Evolutionary conservation across 352 stramenopile genomes (phyloP).

Genomic region (Peronospora belbahrii): DNA sequence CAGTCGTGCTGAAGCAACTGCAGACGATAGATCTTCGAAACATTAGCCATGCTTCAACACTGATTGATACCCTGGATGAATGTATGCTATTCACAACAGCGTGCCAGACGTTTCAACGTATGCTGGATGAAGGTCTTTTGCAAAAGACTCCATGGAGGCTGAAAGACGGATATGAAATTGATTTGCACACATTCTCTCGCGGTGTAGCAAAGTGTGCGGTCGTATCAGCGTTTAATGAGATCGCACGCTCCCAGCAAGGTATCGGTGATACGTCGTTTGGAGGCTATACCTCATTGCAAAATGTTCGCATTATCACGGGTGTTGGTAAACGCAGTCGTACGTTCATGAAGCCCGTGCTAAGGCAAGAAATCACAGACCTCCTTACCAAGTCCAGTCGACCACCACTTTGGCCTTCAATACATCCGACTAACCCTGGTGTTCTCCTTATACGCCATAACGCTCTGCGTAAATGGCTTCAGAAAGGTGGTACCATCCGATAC

Average conservation of each 20-base stretch:
- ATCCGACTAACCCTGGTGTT: conserved; percentile 54
- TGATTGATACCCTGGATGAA: conserved; percentile 56
- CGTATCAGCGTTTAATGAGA: conserved; percentile 51
- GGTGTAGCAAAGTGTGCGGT: conserved; percentile 63
- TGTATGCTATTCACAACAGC: conserved; percentile 40
- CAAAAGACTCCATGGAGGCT: conserved; percentile 39
- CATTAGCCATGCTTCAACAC: conserved; percentile 40
- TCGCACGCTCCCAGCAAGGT: conserved; percentile 25
- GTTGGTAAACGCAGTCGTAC: conserved; percentile 51
- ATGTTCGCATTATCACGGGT: conserved; percentile 70
- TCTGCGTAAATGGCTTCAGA: conserved; percentile 49
- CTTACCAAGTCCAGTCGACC: conserved; percentile 43
- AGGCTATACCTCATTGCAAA: conserved; percentile 20
- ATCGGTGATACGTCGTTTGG: conserved; percentile 20
- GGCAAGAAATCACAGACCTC: conserved; percentile 42
- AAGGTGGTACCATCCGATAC: conserved; percentile 34
- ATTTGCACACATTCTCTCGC: conserved; percentile 61
- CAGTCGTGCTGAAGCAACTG: conserved; percentile 43
- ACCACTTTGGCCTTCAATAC: conserved; percentile 37
- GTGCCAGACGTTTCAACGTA: conserved; percentile 37
- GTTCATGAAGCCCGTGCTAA: conserved; percentile 55
- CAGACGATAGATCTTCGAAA: conserved; percentile 29
- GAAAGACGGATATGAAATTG: conserved; percentile 55
- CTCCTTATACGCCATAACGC: conserved; percentile 43
- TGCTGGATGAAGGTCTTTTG: conserved; percentile 39